These are phyloP conservation scores for Chlorella sp. DNA, from an alignment of 139 green algal genomes.

Conservation along the genomic window DNA sequence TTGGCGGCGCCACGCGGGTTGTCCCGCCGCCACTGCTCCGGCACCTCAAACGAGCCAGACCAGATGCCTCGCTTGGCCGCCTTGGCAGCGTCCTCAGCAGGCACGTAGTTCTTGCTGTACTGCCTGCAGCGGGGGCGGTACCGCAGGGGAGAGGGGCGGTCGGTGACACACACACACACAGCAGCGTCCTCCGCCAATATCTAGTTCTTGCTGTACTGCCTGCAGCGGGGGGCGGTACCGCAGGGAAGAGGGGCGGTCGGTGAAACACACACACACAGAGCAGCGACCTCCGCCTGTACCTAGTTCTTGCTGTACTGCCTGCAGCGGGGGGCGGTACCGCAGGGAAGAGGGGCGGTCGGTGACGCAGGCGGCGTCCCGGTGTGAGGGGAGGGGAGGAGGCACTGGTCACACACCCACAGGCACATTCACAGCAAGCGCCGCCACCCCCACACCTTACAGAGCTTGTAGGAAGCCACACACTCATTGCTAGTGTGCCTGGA, in stretches of 20 bases:
- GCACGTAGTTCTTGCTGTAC: conserved; percentile 78
- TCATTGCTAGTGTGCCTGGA: too few relatives aligned
- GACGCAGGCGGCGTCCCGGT: too few relatives aligned
- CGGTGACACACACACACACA: too few relatives aligned
- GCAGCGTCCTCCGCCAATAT: conserved; percentile 69
- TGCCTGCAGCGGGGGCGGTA: conserved; percentile 53
- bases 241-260: neutral
- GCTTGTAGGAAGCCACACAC: too few relatives aligned
- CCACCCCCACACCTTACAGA: too few relatives aligned
- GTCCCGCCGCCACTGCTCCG: conserved; percentile 64
- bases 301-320: conserved; percentile 83
- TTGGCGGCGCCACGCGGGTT: conserved; percentile 20
- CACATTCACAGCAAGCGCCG: too few relatives aligned
- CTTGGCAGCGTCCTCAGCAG: conserved; percentile 64
- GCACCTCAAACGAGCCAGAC: conserved; percentile 71
- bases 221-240: conserved; percentile 33
- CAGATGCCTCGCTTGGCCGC: conserved; percentile 69
- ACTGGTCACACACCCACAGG: too few relatives aligned
- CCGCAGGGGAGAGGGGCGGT: neutral
- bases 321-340: neutral
- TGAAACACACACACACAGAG: too few relatives aligned
- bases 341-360: neutral
- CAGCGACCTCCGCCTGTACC: conserved; percentile 66
- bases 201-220: conserved; percentile 80
- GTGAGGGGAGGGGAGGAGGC: too few relatives aligned